These are phyloP conservation scores for Cudoniella acicularis DNA, from an alignment of 495 filamentous ascomycete species.

Conservation along the genomic window DNA sequence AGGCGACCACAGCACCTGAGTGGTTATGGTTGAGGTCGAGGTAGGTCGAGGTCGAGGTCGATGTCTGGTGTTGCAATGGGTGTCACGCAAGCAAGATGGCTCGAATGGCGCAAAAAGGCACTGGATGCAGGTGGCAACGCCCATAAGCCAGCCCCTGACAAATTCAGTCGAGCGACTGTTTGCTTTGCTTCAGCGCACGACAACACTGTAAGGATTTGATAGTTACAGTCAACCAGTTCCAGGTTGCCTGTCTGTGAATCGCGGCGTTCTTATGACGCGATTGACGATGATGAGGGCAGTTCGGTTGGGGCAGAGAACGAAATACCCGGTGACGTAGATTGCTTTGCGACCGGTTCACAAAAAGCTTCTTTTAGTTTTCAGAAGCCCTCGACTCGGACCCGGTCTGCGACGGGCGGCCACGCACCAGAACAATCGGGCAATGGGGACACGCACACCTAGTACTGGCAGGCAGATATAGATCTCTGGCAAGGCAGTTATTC, in stretches of 20 bases:
- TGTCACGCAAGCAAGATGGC: background rate
- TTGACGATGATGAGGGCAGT: background rate
- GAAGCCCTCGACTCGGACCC: background rate
- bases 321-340: background rate
- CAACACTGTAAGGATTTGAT: too few species aligned
- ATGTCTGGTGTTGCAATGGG: background rate
- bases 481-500: background rate
- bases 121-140: slow-evolving; percentile 2
- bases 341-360: background rate
- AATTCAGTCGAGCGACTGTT: slow-evolving; percentile 2
- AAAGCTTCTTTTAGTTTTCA: background rate
- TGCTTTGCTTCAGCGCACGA: background rate
- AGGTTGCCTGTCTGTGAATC: background rate
- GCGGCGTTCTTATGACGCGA: background rate
- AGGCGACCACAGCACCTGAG: too few species aligned
- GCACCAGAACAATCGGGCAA: too few species aligned
- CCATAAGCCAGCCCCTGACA: slow-evolving; percentile 13
- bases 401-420: background rate
- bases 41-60: background rate
- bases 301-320: background rate
- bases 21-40: too few species aligned
- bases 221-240: too few species aligned
- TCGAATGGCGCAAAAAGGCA: background rate
- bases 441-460: too few species aligned
- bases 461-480: too few species aligned